Conservation (phyloP, 1,139 yeast species). For the Saccharomycopsis phalli region DNA sequence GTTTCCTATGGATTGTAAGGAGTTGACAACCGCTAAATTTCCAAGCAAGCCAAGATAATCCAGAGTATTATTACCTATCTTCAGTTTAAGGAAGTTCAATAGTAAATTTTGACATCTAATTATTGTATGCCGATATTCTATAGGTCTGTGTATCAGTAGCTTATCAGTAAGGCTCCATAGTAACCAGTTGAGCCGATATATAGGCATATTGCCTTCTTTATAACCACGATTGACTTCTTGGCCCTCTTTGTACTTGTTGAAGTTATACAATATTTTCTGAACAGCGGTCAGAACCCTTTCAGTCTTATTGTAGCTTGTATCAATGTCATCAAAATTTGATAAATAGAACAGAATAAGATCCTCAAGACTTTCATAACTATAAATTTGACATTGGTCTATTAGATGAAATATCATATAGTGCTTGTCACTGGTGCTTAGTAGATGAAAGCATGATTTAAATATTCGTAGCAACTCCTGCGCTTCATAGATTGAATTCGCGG, state of each 20-base stretch:
- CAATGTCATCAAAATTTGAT: background rate
- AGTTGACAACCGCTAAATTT: slow-evolving; percentile 9
- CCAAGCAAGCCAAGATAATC: slow-evolving; percentile 14
- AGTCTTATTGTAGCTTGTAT: slow-evolving; percentile 1
- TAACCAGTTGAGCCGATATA: slow-evolving; percentile 10
- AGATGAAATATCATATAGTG: slow-evolving; percentile 9
- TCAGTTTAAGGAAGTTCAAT: slow-evolving; percentile 4
- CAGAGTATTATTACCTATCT: background rate
- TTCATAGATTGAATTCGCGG: slow-evolving; percentile 5
- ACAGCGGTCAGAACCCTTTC: too few species aligned
- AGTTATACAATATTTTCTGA: slow-evolving; percentile 1
- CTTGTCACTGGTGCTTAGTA: slow-evolving; percentile 2
- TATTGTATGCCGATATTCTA: slow-evolving; percentile 6
- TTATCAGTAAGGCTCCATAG: slow-evolving; percentile 13
- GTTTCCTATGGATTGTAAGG: background rate
- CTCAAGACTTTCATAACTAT: slow-evolving; percentile 1
- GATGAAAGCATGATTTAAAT: slow-evolving; percentile 3
- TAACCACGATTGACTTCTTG: background rate
- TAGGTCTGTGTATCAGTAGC: slow-evolving; percentile 1
- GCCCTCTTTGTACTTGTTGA: slow-evolving; percentile 1
- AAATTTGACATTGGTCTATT: slow-evolving; percentile 8
- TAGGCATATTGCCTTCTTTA: background rate
- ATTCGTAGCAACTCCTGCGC: slow-evolving; percentile 5
- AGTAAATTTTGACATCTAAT: slow-evolving; percentile 14
- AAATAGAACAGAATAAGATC: slow-evolving; percentile 5